Conservation (phyloP, 306 rosid genomes). For the Fragaria vesca region DNA sequence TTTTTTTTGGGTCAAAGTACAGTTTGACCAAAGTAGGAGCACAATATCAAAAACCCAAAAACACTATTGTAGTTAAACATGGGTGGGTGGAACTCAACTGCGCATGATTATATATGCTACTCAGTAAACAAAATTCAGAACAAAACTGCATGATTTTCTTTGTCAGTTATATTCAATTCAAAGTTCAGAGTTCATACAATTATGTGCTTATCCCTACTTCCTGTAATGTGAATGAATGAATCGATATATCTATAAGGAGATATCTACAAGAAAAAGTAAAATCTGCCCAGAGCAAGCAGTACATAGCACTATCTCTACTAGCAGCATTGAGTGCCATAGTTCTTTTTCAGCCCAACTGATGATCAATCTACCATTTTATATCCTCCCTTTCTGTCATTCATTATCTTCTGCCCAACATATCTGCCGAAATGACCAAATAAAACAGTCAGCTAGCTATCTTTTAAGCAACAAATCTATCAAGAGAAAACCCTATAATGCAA, state of each 20-base stretch:
- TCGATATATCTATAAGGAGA: neutral
- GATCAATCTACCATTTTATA: conserved; percentile 15
- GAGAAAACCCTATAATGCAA: neutral
- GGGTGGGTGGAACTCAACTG: neutral
- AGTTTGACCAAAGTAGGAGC: neutral
- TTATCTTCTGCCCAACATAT: conserved; percentile 53
- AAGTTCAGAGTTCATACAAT: neutral
- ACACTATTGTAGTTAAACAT: neutral
- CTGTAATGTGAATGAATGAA: conserved; percentile 9
- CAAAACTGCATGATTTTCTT: conserved; percentile 4
- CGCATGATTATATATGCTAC: neutral
- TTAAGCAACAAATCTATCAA: neutral
- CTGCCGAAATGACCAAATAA: conserved; percentile 35
- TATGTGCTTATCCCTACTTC: neutral
- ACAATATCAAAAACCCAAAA: neutral
- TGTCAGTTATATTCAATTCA: neutral
- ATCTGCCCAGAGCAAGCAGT: neutral
- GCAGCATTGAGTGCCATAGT: neutral
- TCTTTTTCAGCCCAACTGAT: neutral
- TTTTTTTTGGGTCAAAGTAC: too few species aligned
- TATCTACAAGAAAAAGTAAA: conserved; percentile 4
- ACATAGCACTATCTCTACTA: neutral
- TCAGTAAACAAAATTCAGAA: neutral
- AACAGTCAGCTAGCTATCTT: conserved; percentile 7
- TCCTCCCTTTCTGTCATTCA: conserved; percentile 34